A percentile compares a stretch with the other conserved stretches of the same genome.
These are phyloP conservation scores for Pleurotus salmoneostramineus DNA, from an alignment of 768 basidiomycete genomes.

Conservation along the genomic window DNA sequence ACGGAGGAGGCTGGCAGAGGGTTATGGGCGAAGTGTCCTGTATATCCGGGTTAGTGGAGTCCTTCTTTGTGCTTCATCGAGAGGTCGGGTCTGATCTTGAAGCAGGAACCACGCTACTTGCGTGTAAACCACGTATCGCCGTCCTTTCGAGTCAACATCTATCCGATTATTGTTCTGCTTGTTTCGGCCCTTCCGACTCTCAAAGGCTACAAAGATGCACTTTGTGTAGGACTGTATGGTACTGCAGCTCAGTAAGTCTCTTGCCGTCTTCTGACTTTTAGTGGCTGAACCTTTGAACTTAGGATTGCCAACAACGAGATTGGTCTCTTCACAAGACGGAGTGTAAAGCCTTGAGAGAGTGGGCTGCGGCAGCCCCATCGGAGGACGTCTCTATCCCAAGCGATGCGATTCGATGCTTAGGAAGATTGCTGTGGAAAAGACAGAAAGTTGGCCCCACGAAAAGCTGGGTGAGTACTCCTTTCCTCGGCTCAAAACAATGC, in stretches of 20 bases:
- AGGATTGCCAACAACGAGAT: constrained; percentile 71
- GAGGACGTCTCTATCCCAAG: constrained; percentile 50
- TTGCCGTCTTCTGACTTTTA: not conserved
- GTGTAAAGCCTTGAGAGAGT: constrained; percentile 63
- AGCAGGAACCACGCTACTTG: constrained; percentile 61
- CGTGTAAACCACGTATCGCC: constrained; percentile 53
- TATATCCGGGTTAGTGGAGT: constrained; percentile 32
- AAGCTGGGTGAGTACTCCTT: constrained; percentile 46
- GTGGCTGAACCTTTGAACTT: constrained; percentile 1
- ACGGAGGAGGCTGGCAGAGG: constrained; percentile 39
- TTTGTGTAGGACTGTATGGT: constrained; percentile 63
- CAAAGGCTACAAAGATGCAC: constrained; percentile 65
- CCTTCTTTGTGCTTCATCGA: not conserved
- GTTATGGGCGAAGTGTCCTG: constrained; percentile 32
- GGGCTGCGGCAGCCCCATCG: constrained; percentile 49
- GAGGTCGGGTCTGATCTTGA: not conserved
- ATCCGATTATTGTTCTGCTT: constrained; percentile 64
- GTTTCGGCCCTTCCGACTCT: constrained; percentile 37
- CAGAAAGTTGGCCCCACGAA: constrained; percentile 51
- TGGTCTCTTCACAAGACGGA: constrained; percentile 78
- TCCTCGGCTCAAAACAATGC: not conserved
- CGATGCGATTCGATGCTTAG: constrained; percentile 79
- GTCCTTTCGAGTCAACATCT: constrained; percentile 65
- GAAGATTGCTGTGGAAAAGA: constrained; percentile 65
- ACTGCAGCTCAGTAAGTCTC: constrained; percentile 67